Conservation (phyloP, 148 eudicot genomes). For the Heliosperma pusillum region DNA sequence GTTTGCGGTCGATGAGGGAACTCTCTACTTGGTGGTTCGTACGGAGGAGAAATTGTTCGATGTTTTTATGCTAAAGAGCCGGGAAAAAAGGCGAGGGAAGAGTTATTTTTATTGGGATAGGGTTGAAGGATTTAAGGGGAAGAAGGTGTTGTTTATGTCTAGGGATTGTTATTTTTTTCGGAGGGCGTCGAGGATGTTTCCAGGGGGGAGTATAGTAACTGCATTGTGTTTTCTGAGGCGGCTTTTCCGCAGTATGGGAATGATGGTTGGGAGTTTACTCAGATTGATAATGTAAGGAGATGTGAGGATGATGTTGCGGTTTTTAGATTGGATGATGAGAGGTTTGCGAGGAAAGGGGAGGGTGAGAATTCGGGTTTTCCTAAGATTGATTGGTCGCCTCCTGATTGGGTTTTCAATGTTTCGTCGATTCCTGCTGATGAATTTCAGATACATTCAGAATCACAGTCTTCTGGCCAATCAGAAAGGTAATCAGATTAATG, state of each 20-base stretch:
- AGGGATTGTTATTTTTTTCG: background rate
- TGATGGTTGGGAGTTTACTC: background rate
- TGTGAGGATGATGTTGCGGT: slow-evolving; percentile 1
- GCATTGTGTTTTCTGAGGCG: slow-evolving; percentile 8
- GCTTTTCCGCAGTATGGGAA: slow-evolving; percentile 14
- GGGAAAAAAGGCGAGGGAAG: background rate
- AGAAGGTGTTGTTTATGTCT: background rate
- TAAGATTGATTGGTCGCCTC: slow-evolving; percentile 8
- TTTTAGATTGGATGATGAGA: background rate
- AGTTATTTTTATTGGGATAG: background rate
- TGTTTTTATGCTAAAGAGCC: background rate
- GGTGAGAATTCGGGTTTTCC: background rate
- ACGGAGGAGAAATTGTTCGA: background rate
- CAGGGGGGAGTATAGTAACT: background rate
- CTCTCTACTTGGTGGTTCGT: background rate
- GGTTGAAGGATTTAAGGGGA: background rate
- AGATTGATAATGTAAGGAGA: background rate
- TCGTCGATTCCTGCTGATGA: background rate
- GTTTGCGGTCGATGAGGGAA: background rate
- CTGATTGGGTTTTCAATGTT: background rate
- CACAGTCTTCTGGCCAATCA: background rate
- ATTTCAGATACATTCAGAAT: background rate
- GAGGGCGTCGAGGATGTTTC: background rate
- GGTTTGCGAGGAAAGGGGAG: background rate
- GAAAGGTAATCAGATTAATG: too few species aligned